Base-by-base conservation (phyloP, 306 rosid genomes). In the Elaeagnus macrophylla region DNA sequence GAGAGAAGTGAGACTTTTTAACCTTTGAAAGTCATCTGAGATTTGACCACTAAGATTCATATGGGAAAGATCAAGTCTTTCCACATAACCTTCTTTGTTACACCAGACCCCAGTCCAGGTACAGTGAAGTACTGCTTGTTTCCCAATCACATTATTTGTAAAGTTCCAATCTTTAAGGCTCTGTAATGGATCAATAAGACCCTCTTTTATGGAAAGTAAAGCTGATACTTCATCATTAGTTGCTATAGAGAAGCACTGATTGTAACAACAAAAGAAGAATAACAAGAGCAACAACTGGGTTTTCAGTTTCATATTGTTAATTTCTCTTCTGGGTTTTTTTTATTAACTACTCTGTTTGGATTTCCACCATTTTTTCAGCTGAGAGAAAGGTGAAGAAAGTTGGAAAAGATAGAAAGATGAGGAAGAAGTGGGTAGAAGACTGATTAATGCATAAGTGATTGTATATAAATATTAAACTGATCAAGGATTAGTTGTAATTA, bases 1-100 rank as follows among this genome's bases (percentile, higher is more conserved):
- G 45, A 87, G 79, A 61, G 79, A 67, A 39, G 69, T 52, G 55
- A 91, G 86, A 60, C 67, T 75, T 37, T 51, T 62, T 7, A 91
- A 82, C 51, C 35, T 51, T 55, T 64, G 89, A 35, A 91, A 59
- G 37, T 82, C 88, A 58, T 64, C 54, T 1, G 96, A 84, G 25
- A 91, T 54, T 51, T 35, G 54, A 35, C 96, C 96, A 25, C 93
- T 84, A 60, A 91, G 89, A 81, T 91, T 91, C 99, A 63, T 78
- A 76, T 62, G 82, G 56, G 99, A 84, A 42, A 91, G 78, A 70
- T 88, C 86, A 56, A 91, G 89, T 57, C 64, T 78, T 66, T 74
- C 87, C 0, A 84, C 79, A 6, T 67, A 65, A 51, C 88, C 87
- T 20, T 52, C 77, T 35, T 64, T 72, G 68, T 80, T 84, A 87